Base-by-base conservation (phyloP, 2,329 filamentous ascomycete genomes). In the Fusarium xylarioides region DNA sequence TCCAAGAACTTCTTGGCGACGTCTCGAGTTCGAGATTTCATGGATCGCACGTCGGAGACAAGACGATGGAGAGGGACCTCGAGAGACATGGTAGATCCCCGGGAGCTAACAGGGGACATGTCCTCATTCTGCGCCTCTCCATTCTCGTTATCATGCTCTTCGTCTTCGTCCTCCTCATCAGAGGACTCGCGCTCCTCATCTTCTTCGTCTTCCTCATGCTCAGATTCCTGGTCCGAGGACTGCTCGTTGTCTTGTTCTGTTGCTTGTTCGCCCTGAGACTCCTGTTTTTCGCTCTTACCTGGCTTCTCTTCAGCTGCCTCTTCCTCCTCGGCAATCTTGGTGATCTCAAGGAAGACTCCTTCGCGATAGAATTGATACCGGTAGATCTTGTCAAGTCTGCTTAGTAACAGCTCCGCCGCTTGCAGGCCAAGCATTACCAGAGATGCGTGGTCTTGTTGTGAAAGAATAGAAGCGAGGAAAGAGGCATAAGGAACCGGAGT, bases 351-450 rank as follows among this genome's bases (percentile, higher is more conserved):
- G 75, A 98, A 95, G 47, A 99, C 96, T 40, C 96, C 96, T 83
- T 99, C 97, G 1, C 96, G 93, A 79, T 99, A 97, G 76, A 99
- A 95, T 77, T 99, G 97, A 77, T 98, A 97, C 32, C 94, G 91
- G 79, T 99, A 99, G 35, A 98, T 93, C 28, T 91, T 88, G 71
- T 95, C 94, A 11, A 99, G 85, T 23, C 97, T 91, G 77, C 91
- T 92, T 67, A 98, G 88, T 2, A 99, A 88, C 11, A 99, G 86
- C 80, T 98, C 95, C 0, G 95, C 93, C 42, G 95, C 95, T 79
- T 97, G 94, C 21, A 99, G 85, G 23, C 94, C 95, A 74, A 92
- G 92, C 70, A 95, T 93, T 15, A 98, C 95, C 10, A 99, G 86
- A 5, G 92, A 92, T 2, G 94, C 89, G 75, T 99, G 95, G 77